A percentile compares a stretch with the other conserved stretches of the same genome.
Conservation (phyloP, 495 filamentous ascomycete species). For the Lentithecium fluviatile region DNA sequence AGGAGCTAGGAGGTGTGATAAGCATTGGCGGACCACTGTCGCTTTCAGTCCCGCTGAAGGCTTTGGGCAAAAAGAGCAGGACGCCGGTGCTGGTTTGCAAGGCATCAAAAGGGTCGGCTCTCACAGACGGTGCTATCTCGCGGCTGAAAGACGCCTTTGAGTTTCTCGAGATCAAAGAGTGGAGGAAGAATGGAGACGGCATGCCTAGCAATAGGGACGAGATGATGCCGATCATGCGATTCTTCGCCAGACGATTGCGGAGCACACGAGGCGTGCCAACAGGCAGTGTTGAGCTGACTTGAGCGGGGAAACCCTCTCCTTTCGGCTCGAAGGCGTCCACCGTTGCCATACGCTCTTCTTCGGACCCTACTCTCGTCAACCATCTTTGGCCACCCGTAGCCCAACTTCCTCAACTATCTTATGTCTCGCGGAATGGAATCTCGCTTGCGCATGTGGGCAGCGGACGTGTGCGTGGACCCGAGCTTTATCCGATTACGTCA, state of each 20-base stretch:
- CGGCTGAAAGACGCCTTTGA: conserved; percentile 66
- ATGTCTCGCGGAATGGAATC: too few species aligned
- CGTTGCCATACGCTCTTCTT: too few species aligned
- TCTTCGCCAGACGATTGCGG: conserved; percentile 74
- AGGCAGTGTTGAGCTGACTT: conserved; percentile 57
- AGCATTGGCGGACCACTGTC: conserved; percentile 75
- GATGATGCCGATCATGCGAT: conserved; percentile 90
- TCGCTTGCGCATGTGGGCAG: too few species aligned
- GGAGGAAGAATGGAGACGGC: conserved; percentile 70
- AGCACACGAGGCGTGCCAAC: conserved; percentile 62
- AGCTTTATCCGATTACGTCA: neutral
- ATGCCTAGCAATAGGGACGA: conserved; percentile 85
- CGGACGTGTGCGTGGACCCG: too few species aligned
- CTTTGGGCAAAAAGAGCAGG: conserved; percentile 53
- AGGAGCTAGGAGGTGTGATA: conserved; percentile 61
- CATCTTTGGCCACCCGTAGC: too few species aligned
- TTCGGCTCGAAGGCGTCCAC: too few species aligned
- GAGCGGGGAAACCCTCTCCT: neutral
- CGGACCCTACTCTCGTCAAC: too few species aligned
- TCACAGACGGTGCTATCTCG: conserved; percentile 64
- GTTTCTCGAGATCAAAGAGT: conserved; percentile 70
- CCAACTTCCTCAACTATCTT: too few species aligned
- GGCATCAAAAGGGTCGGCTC: conserved; percentile 59
- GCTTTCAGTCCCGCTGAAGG: conserved; percentile 44
- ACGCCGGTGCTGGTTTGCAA: conserved; percentile 75